Conservation (phyloP, 2,329 filamentous ascomycete species). For the Plenodomus tracheiphilus region DNA sequence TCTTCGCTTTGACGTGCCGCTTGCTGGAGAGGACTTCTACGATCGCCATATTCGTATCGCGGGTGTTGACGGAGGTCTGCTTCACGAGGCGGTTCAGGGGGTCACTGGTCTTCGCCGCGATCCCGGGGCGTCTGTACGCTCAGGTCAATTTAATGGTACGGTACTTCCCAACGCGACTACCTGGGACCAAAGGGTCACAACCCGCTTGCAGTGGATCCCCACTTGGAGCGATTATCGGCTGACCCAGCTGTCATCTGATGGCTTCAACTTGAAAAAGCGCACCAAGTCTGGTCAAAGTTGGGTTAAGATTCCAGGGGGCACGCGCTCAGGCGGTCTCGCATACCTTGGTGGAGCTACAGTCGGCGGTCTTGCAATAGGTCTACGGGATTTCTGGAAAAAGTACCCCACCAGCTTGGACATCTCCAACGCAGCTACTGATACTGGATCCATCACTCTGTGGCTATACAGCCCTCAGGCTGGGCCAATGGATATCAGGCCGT, state of each 20-base stretch:
- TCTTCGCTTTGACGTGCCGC: conserved; percentile 59
- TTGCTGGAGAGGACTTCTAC: conserved; percentile 57
- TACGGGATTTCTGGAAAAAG: conserved; percentile 66
- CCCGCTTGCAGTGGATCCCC: conserved; percentile 59
- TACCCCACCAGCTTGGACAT: conserved; percentile 64
- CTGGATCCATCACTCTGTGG: conserved; percentile 61
- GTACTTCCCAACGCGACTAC: conserved; percentile 47
- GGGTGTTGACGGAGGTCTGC: conserved; percentile 58
- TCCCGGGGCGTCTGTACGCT: conserved; percentile 54
- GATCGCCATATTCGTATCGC: conserved; percentile 63
- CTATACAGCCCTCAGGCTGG: conserved; percentile 61
- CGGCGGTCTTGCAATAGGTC: conserved; percentile 63
- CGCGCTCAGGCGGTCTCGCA: conserved; percentile 58
- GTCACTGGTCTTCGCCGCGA: conserved; percentile 63
- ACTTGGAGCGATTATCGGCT: conserved; percentile 62
- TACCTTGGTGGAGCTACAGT: conserved; percentile 61
- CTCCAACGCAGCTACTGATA: conserved; percentile 53
- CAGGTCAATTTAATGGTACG: conserved; percentile 56
- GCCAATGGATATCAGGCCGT: conserved; percentile 61
- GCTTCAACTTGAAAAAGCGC: conserved; percentile 63
- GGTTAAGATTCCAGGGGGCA: conserved; percentile 62
- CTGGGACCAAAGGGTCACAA: conserved; percentile 53
- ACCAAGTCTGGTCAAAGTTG: conserved; percentile 61
- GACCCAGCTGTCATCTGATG: conserved; percentile 62
- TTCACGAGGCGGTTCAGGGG: conserved; percentile 63